These are phyloP conservation scores for Dacryopinax primogenitus DNA, from an alignment of 768 basidiomycete genomes.

Conservation along the genomic window DNA sequence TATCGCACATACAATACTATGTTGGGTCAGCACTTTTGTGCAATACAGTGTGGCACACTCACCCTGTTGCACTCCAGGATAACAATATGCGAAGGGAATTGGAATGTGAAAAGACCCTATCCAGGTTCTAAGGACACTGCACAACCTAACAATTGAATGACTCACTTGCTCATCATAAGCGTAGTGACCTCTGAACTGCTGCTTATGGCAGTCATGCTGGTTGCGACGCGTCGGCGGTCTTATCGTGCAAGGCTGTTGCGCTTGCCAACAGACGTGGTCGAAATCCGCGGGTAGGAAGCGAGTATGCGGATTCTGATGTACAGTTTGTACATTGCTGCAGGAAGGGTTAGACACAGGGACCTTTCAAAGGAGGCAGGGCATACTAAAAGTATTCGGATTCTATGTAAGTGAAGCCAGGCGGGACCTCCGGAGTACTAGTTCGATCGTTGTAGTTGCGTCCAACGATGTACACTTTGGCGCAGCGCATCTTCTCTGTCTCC, in stretches of 20 bases:
- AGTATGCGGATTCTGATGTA: not conserved
- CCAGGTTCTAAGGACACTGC: not conserved
- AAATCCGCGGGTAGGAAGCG: not conserved
- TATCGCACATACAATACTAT: not conserved
- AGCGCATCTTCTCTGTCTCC: not conserved
- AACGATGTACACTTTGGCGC: not conserved
- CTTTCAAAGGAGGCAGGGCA: not conserved
- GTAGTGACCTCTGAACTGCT: not conserved
- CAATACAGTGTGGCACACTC: too few species aligned
- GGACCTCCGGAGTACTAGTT: not conserved
- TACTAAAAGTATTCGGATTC: conserved; percentile 4
- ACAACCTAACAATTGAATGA: not conserved
- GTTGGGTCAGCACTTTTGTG: too few species aligned
- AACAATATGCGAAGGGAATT: not conserved
- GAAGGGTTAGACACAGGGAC: not conserved
- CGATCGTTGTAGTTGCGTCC: not conserved
- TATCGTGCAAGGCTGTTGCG: not conserved
- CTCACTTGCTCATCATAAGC: not conserved
- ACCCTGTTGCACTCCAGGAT: not conserved
- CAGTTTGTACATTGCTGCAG: not conserved
- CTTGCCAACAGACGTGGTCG: not conserved
- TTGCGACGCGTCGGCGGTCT: not conserved
- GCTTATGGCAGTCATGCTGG: not conserved
- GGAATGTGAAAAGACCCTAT: not conserved
- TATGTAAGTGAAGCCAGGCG: not conserved